phyloP scores from a whole-genome alignment of 2,329 filamentous ascomycete genomes.

The Trichoderma breve region DNA sequence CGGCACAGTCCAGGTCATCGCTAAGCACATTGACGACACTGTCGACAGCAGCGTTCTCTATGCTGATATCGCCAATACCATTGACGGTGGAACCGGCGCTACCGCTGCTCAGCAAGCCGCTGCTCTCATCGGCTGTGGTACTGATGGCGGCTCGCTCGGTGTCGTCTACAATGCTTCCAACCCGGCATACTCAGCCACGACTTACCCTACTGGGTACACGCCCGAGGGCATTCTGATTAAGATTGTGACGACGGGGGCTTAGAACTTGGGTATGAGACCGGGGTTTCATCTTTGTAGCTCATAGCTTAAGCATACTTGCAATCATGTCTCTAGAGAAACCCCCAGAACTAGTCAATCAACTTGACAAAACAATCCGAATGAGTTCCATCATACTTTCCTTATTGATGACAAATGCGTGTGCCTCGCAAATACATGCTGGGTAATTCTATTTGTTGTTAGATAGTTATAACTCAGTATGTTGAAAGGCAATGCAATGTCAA shows the following conservation, averaged over 20 bases:
- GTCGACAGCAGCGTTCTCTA: neutral
- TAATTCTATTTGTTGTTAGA: too few species aligned
- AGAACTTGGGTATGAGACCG: neutral
- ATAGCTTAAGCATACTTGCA: neutral
- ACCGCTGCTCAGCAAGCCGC: neutral
- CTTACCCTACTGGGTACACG: neutral
- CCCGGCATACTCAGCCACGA: neutral
- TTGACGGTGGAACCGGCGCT: neutral
- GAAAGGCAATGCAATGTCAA: too few species aligned
- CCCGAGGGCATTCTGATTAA: neutral
- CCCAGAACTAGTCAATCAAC: too few species aligned
- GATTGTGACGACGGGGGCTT: neutral
- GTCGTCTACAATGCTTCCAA: neutral
- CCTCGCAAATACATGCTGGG: too few species aligned
- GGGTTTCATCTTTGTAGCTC: neutral
- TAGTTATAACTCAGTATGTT: too few species aligned
- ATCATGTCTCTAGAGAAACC: neutral
- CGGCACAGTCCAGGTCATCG: neutral
- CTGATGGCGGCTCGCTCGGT: neutral
- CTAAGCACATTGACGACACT: neutral
- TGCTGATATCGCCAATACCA: neutral
- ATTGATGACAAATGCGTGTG: neutral
- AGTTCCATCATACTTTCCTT: neutral
- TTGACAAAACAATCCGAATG: neutral
- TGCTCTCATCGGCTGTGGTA: neutral